phyloP scores from a whole-genome alignment of 2,329 filamentous ascomycete genomes.

The Pseudogymnoascus sp. region DNA sequence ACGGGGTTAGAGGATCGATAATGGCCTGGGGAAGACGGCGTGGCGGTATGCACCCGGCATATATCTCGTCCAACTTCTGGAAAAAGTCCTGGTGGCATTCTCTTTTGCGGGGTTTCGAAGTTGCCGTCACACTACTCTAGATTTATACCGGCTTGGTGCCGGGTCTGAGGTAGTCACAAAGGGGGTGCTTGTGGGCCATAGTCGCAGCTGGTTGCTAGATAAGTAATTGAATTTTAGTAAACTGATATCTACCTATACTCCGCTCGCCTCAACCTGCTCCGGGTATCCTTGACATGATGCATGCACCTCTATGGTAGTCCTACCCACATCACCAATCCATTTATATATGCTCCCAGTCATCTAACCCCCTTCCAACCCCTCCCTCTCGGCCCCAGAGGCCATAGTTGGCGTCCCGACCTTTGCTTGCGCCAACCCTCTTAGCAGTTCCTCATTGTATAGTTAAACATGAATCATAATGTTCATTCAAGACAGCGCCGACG shows the following conservation, averaged over 20 bases:
- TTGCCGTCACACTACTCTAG: no score
- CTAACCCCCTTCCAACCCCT: background rate
- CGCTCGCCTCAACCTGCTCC: background rate
- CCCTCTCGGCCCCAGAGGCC: background rate
- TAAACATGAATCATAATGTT: background rate
- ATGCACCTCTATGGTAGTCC: background rate
- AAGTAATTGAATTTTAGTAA: background rate
- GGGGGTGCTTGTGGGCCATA: no score
- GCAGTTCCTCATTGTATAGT: background rate
- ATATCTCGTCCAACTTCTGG: no score
- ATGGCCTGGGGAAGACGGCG: no score
- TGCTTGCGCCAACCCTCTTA: background rate
- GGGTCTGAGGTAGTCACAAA: no score
- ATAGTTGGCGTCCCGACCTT: background rate
- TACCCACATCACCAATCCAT: background rate
- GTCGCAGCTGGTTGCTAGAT: background rate
- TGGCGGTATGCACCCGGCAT: no score
- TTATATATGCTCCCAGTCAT: background rate
- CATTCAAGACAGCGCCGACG: slow-evolving; percentile 11
- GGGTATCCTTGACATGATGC: background rate
- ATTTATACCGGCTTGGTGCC: no score
- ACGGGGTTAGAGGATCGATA: no score
- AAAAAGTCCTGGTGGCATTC: no score
- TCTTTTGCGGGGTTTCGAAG: no score
- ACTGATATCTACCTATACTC: background rate